Evolutionary conservation across 2,329 filamentous ascomycete genomes (phyloP), one percentile per base, ranked within the genome.

Genomic region (Neoascochyta sp.): DNA sequence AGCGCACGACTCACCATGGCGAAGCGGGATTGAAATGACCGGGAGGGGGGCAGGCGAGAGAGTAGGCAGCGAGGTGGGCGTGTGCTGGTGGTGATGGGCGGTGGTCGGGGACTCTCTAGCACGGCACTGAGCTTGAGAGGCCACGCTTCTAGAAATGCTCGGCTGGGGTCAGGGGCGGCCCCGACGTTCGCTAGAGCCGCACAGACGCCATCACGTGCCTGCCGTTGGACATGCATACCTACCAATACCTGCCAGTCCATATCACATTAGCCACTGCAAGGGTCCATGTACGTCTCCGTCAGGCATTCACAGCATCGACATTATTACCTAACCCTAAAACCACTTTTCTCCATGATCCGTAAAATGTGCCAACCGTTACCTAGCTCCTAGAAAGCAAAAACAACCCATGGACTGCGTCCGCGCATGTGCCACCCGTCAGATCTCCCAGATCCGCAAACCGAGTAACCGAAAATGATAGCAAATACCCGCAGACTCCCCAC

Each of bases 331-430:
- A n/a, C 29, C 27, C 36, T 30, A 33, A 47, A 47, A 40, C 43
- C 35, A 51, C 38, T 54, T 60, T 57, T 53, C 32, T 40, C 45
- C 53, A 55, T 57, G 26, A 46, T 46, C 39, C 41, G 34, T 47
- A 40, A 34, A 22, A 41, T 45, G 39, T 50, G 41, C 43, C 41
- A 30, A 38, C 30, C 38, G 35, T 34, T 43, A 38, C 32, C 42
- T 41, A 35, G 37, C 38, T 35, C 41, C 46, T 44, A 41, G 46
- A 49, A 22, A 48, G n/a, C n/a, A n/a, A n/a, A n/a, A n/a, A n/a
- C n/a, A n/a, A n/a, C n/a, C n/a, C n/a, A n/a, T n/a, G n/a, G n/a
- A n/a, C n/a, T n/a, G n/a, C n/a, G n/a, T n/a, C n/a, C n/a, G 27
- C 27, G 38, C 35, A 43, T 39, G 47, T 45, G 32, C 42, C 38